Conservation (phyloP, 495 filamentous ascomycete genomes). For the Penicillium ucsense region DNA sequence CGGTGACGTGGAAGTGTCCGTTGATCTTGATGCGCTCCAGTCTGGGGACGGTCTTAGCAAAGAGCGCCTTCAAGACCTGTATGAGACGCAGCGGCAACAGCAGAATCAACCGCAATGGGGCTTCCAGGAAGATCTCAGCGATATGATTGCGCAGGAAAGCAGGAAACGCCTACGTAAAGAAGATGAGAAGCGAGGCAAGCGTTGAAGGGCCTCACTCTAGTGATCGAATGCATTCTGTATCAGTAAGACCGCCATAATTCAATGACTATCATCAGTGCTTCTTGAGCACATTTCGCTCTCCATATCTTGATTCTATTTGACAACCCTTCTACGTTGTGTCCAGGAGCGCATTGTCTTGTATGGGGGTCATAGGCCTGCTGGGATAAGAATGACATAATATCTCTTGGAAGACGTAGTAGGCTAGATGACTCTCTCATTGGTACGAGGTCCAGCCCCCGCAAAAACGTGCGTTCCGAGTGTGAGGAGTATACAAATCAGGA, state of each 20-base stretch:
- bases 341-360: too few relatives aligned
- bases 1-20: conserved; percentile 84
- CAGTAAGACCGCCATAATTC: background rate
- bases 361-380: too few relatives aligned
- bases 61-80: conserved; percentile 58
- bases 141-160: conserved; percentile 94
- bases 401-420: too few relatives aligned
- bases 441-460: too few relatives aligned
- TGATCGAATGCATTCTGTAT: conserved; percentile 1
- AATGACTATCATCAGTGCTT: background rate
- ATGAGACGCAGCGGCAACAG: conserved; percentile 66
- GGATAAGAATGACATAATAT: too few relatives aligned
- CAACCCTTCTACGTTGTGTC: too few relatives aligned
- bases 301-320: too few relatives aligned
- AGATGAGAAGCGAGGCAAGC: conserved; percentile 56
- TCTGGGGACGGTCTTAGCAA: conserved; percentile 60
- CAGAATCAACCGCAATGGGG: conserved; percentile 62
- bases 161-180: conserved; percentile 81
- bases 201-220: conserved; percentile 15
- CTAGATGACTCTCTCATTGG: too few relatives aligned
- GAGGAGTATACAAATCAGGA: too few relatives aligned
- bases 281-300: background rate
- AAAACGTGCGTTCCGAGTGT: too few relatives aligned
- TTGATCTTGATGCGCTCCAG: conserved; percentile 71
- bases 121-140: conserved; percentile 86